These are phyloP conservation scores for Verticillium tricorpus DNA, from an alignment of 2,329 filamentous ascomycete species.

Conservation along the genomic window DNA sequence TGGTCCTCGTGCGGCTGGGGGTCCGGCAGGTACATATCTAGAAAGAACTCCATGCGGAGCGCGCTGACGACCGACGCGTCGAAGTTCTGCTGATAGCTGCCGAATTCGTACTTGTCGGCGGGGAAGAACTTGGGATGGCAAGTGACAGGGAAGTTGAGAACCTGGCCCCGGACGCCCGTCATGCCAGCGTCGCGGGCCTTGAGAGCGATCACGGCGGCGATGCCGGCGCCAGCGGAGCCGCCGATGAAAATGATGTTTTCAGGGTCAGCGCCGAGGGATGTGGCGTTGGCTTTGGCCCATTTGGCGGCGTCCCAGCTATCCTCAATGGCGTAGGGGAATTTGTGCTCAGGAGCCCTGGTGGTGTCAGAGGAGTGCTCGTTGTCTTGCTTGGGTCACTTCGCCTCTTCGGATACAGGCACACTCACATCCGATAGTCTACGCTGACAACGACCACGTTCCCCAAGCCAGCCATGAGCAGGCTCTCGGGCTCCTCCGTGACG, in stretches of 20 bases:
- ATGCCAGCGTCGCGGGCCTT: constrained; percentile 24
- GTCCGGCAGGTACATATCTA: constrained; percentile 25
- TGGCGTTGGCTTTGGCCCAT: constrained; percentile 27
- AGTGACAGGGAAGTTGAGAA: constrained; percentile 28
- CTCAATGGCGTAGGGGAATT: constrained; percentile 26
- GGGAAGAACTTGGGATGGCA: constrained; percentile 31
- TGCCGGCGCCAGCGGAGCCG: constrained; percentile 28
- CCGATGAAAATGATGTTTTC: constrained; percentile 30
- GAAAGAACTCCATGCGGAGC: constrained; percentile 27
- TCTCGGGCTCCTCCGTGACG: constrained; percentile 28
- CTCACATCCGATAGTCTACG: constrained; percentile 31
- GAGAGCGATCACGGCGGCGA: constrained; percentile 23
- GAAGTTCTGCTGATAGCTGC: constrained; percentile 27
- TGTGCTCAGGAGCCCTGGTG: constrained; percentile 29
- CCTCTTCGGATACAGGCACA: not conserved
- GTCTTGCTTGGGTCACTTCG: not conserved
- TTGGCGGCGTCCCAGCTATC: constrained; percentile 31
- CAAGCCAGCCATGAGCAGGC: constrained; percentile 24
- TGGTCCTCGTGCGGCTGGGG: constrained; percentile 20
- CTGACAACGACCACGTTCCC: constrained; percentile 30
- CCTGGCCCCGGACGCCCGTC: constrained; percentile 25
- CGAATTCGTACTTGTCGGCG: constrained; percentile 26
- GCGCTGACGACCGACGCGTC: constrained; percentile 24
- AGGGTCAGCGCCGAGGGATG: constrained; percentile 23
- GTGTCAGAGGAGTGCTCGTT: not conserved